Percentiles rank a stretch among this genome's conserved stretches.
Evolutionary conservation across 768 basidiomycete species (phyloP).

Genomic region (Collybiopsis confluens): DNA sequence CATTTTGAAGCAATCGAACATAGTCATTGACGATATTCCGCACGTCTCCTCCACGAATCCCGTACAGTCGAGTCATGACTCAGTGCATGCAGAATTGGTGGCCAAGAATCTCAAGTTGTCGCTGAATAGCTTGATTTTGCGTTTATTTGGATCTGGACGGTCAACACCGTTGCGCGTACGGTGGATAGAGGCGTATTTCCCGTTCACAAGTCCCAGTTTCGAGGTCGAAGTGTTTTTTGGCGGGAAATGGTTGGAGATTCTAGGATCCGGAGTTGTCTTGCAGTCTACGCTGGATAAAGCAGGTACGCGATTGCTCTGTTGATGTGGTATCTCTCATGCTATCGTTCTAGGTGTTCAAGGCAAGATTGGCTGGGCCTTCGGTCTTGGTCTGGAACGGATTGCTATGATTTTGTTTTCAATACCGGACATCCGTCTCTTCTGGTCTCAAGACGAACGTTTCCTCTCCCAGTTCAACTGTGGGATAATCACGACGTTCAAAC

Average conservation of each 20-base stretch:
- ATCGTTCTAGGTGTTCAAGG: constrained; percentile 55
- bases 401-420: constrained; percentile 97
- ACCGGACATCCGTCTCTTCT: constrained; percentile 97
- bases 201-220: constrained; percentile 96
- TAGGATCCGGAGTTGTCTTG: constrained; percentile 88
- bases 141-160: constrained; percentile 60
- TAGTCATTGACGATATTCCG: constrained; percentile 84
- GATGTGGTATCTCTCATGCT: constrained; percentile 18
- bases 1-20: constrained; percentile 65
- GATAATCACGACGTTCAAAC: constrained; percentile 76
- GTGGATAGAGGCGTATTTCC: constrained; percentile 98
- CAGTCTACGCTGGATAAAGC: constrained; percentile 87
- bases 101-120: constrained; percentile 86
- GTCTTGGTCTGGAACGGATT: constrained; percentile 93
- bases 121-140: constrained; percentile 80
- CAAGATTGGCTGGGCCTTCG: constrained; percentile 97
- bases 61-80: constrained; percentile 74
- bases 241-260: constrained; percentile 95
- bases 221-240: constrained; percentile 97
- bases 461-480: constrained; percentile 78
- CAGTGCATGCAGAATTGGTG: constrained; percentile 65
- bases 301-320: constrained; percentile 39
- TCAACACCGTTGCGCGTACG: constrained; percentile 79
- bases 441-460: constrained; percentile 89
- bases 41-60: constrained; percentile 74